A percentile compares a stretch with the other conserved stretches of the same genome.
phyloP scores from a whole-genome alignment of 768 basidiomycete species.

The Auricularia sp. region DNA sequence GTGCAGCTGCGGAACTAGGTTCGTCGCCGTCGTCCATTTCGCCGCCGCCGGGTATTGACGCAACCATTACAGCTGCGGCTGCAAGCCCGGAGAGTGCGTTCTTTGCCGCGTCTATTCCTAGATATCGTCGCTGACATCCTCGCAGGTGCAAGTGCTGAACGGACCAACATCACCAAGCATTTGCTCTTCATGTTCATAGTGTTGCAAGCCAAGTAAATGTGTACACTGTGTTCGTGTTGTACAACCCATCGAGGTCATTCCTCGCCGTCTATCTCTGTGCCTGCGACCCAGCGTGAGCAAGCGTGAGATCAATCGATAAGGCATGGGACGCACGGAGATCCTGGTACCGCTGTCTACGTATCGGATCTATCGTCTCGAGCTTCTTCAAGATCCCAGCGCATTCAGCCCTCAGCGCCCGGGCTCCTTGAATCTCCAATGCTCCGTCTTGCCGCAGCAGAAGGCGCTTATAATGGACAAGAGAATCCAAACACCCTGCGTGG shows the following conservation, averaged over 20 bases:
- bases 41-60: too few relatives aligned
- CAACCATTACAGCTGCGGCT: slow-evolving; percentile 36
- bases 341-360: slow-evolving; percentile 56
- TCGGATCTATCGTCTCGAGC: slow-evolving; percentile 55
- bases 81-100: slow-evolving; percentile 39
- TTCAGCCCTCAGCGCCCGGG: slow-evolving; percentile 26
- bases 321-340: slow-evolving; percentile 30
- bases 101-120: neutral
- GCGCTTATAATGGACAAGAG: slow-evolving; percentile 72
- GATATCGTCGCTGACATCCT: neutral
- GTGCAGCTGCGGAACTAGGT: slow-evolving; percentile 48
- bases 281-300: slow-evolving; percentile 13
- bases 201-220: neutral
- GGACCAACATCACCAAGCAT: neutral
- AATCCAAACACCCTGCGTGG: slow-evolving; percentile 83
- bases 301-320: slow-evolving; percentile 23
- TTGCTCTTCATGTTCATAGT: neutral
- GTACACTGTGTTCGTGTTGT: neutral
- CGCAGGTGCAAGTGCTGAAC: slow-evolving; percentile 45
- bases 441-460: slow-evolving; percentile 47
- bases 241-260: slow-evolving; percentile 3
- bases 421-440: slow-evolving; percentile 20
- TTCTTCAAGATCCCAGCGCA: slow-evolving; percentile 44
- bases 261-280: slow-evolving; percentile 3
- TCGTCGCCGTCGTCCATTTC: slow-evolving; percentile 8